Conservation (phyloP, 768 basidiomycete species). For the Pleurotus tuoliensis region DNA sequence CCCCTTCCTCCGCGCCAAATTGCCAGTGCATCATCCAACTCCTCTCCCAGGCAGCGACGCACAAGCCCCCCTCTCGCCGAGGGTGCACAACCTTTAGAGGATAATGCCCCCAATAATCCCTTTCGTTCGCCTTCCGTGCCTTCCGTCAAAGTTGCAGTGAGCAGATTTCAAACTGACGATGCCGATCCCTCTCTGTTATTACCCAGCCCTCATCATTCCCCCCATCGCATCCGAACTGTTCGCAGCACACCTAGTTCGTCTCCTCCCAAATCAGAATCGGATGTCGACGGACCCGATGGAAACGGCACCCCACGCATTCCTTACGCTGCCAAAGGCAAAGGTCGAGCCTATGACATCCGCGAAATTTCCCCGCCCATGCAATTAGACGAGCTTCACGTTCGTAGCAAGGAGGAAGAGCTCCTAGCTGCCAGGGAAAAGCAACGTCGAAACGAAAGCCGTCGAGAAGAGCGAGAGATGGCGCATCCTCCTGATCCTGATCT, state of each 20-base stretch:
- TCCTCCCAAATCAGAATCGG: background rate
- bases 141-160: constrained; percentile 47
- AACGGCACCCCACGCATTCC: constrained; percentile 12
- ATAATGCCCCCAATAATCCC: constrained; percentile 17
- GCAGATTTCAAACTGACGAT: constrained; percentile 42
- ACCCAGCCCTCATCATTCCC: constrained; percentile 39
- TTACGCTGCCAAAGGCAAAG: constrained; percentile 40
- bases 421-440: constrained; percentile 52
- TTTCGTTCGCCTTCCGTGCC: constrained; percentile 28
- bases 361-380: constrained; percentile 26
- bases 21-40: constrained; percentile 3
- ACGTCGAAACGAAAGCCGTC: constrained; percentile 32
- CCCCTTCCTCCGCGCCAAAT: constrained; percentile 1
- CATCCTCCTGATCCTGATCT: constrained; percentile 23
- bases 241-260: background rate
- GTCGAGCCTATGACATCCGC: constrained; percentile 27
- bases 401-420: constrained; percentile 63
- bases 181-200: constrained; percentile 50
- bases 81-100: background rate
- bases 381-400: constrained; percentile 43
- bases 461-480: constrained; percentile 32
- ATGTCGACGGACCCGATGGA: constrained; percentile 2
- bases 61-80: constrained; percentile 13
- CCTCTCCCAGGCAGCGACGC: background rate
- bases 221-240: constrained; percentile 10